These are phyloP conservation scores for Verticillium tricorpus DNA, from an alignment of 2,329 filamentous ascomycete species.

Conservation along the genomic window DNA sequence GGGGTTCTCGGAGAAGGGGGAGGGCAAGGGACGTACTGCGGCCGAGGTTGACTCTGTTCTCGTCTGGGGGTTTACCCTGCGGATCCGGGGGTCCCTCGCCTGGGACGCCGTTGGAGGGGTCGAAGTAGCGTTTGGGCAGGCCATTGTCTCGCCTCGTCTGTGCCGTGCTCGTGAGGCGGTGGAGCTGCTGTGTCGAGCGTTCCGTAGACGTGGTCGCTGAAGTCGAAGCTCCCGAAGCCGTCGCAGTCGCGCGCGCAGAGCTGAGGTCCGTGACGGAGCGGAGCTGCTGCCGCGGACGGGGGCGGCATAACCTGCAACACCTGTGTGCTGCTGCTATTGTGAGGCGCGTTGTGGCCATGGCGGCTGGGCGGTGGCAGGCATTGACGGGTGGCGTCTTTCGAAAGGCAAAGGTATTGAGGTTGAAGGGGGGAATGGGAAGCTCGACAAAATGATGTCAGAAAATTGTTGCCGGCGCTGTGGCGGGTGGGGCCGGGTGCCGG, in stretches of 20 bases:
- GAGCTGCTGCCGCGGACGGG: not conserved
- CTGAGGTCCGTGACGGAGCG: not conserved
- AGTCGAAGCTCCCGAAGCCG: not conserved
- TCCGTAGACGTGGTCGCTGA: not conserved
- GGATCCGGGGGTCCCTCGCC: slow-evolving; percentile 7
- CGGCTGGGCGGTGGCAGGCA: not conserved
- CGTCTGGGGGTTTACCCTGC: slow-evolving; percentile 36
- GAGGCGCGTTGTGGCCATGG: not conserved
- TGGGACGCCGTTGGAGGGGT: slow-evolving; percentile 7
- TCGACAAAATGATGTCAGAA: not conserved
- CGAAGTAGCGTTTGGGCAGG: slow-evolving; percentile 11
- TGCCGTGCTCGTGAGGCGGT: not conserved
- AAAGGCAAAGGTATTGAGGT: not conserved
- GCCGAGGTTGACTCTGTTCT: slow-evolving; percentile 59
- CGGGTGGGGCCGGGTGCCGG: not conserved
- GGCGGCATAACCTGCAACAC: not conserved
- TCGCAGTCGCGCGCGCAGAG: not conserved
- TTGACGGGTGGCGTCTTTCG: not conserved
- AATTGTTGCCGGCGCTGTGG: not conserved
- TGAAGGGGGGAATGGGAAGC: not conserved
- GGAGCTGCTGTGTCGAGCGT: not conserved
- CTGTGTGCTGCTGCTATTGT: not conserved
- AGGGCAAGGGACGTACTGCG: slow-evolving; percentile 44
- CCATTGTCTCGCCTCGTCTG: not conserved
- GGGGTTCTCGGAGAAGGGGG: not conserved